Base-by-base conservation (phyloP, 169 alveolate genomes). In the Plasmodium knowlesi region DNA sequence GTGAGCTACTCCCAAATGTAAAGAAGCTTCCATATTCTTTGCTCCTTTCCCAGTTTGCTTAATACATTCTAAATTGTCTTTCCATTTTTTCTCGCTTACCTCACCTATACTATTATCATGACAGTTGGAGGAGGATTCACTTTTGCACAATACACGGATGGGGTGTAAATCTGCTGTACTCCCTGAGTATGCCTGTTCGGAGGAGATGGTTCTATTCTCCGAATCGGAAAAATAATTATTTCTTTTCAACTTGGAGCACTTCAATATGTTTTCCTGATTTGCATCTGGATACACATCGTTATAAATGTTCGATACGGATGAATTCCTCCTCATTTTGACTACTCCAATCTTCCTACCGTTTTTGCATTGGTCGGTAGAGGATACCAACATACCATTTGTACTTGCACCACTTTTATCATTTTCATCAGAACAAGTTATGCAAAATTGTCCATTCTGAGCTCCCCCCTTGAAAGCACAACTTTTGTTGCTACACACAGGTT, bases 171-270 rank as follows among this genome's bases (percentile, higher is more conserved):
- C 3, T 61, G 74, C 16, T 19, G 32, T 61, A 5, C 19, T 25
- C n/a, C 74, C 5, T 61, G 74, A 61, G 37, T 5, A n/a, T 1
- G 57, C 22, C 22, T 12, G 34, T 10, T 14, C 6, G 25, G 30
- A 1, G 32, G 19, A 1, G 39, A 9, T 70, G 28, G 70, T 8
- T 39, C 25, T 67, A 14, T 19, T 83, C 46, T 70, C 92, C 6
- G 92, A 16, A 22, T 83, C 92, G 16, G 92, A 83, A 19, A 67
- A 83, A 32, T 70, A 67, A 16, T 70, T 37, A 2, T 5, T 25
- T 16, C 50, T 37, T 83, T 83, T 61, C 30, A 70, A 37, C 70
- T 4, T 61, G 22, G 72, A 30, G 14, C 39, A 0, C 14, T 67
- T 61, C 14, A 22, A 5, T 0, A 0, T 39, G 16, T 0, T 8